A percentile compares a stretch with the other conserved stretches of the same genome.
phyloP scores from a whole-genome alignment of 768 basidiomycete genomes.

The Mycena venus region DNA sequence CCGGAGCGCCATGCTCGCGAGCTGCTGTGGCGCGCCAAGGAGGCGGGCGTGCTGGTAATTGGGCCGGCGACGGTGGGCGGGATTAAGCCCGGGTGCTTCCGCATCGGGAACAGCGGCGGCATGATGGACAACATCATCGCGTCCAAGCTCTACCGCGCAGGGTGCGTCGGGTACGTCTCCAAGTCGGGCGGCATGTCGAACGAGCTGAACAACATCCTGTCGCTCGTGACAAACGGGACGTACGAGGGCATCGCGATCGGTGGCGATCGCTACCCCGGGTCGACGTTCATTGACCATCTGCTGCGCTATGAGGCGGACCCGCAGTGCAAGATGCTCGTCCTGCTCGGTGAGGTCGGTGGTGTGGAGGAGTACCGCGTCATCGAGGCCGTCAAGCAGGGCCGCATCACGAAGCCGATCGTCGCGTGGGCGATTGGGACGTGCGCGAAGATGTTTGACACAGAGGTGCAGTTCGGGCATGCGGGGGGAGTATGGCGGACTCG shows the following conservation, averaged over 20 bases:
- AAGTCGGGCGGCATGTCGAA: conserved; percentile 99
- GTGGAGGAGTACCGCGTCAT: conserved; percentile 99
- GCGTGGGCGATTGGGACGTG: conserved; percentile 99
- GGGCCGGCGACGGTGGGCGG: conserved; percentile 99
- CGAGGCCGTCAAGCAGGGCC: conserved; percentile 93
- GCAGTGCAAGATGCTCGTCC: conserved; percentile 98
- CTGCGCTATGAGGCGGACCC: conserved; percentile 98
- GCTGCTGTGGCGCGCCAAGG: conserved; percentile 89
- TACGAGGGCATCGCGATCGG: conserved; percentile 99
- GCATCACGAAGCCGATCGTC: conserved; percentile 98
- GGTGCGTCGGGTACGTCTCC: conserved; percentile 98
- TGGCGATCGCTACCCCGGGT: conserved; percentile 98
- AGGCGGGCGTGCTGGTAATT: conserved; percentile 89
- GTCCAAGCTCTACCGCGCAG: conserved; percentile 97
- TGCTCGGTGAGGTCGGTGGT: conserved; percentile 98
- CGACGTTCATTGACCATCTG: conserved; percentile 99
- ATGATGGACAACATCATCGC: conserved; percentile 99
- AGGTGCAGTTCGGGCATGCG: conserved; percentile 99
- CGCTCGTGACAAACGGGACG: conserved; percentile 95
- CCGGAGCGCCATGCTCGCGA: conserved; percentile 98
- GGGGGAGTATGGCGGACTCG: conserved; percentile 98
- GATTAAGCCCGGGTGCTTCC: conserved; percentile 99
- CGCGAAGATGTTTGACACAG: conserved; percentile 99
- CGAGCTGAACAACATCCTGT: conserved; percentile 99
- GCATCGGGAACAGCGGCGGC: conserved; percentile 99